Conservation (phyloP, 345 rosid species). For the Capsella bursapastoris region DNA sequence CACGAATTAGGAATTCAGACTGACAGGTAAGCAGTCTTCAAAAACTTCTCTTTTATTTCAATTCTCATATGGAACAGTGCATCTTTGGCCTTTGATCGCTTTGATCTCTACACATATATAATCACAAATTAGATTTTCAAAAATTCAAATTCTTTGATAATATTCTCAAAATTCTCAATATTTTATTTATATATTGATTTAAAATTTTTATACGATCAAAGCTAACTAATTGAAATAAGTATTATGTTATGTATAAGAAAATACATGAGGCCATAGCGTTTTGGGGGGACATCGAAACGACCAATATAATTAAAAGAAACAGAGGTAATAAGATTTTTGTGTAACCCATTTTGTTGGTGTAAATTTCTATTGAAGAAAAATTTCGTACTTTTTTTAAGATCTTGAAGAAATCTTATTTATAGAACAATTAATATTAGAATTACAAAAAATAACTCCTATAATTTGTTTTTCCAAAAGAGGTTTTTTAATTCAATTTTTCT, state of each 20-base stretch:
- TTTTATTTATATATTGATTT: no score
- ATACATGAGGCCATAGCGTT: not conserved
- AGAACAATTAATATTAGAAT: not conserved
- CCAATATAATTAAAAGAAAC: not conserved
- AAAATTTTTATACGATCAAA: not conserved
- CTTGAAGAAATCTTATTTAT: not conserved
- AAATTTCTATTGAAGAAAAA: not conserved
- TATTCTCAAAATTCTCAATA: no score
- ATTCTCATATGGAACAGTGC: no score
- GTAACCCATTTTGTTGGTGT: not conserved
- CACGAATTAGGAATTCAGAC: no score
- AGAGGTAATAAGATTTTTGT: not conserved
- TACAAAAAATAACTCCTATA: not conserved
- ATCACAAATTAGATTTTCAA: no score
- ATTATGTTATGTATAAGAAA: not conserved
- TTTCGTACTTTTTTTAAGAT: not conserved
- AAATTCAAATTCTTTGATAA: no score
- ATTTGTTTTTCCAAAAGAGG: no score
- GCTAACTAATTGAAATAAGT: not conserved
- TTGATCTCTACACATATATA: no score
- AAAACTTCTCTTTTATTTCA: no score
- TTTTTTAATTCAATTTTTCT: no score
- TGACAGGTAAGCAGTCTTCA: no score
- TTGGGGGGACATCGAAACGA: not conserved
- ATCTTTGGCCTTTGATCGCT: no score